phyloP scores from a whole-genome alignment of 768 basidiomycete species.

The Boletus rubroflammeus region DNA sequence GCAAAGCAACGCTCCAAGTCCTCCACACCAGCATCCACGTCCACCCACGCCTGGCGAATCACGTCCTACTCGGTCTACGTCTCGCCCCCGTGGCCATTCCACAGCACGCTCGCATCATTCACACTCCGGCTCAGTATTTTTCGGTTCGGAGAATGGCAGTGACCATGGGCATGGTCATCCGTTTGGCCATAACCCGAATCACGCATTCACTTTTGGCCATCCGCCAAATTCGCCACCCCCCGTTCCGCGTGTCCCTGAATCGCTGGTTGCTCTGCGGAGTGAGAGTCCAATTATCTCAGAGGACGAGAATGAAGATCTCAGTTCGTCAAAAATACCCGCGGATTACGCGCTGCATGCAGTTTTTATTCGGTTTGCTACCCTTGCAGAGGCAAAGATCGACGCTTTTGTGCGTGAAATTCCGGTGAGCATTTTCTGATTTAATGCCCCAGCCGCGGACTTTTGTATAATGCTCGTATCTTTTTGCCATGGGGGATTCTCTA shows the following conservation, averaged over 20 bases:
- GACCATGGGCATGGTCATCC: constrained; percentile 52
- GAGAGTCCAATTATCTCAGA: constrained; percentile 54
- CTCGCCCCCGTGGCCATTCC: constrained; percentile 55
- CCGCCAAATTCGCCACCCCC: constrained; percentile 63
- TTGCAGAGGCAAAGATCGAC: constrained; percentile 79
- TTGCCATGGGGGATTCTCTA: background rate
- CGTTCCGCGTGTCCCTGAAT: constrained; percentile 72
- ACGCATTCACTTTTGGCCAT: constrained; percentile 24
- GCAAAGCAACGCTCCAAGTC: constrained; percentile 43
- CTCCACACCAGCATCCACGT: constrained; percentile 46
- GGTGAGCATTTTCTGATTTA: constrained; percentile 42
- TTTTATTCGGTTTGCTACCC: constrained; percentile 80
- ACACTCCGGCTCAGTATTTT: constrained; percentile 69
- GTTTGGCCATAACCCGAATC: constrained; percentile 27
- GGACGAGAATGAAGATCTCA: constrained; percentile 58
- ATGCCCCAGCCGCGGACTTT: too few species aligned
- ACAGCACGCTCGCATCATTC: constrained; percentile 74
- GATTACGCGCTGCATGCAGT: constrained; percentile 88
- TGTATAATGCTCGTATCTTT: background rate
- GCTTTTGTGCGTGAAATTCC: constrained; percentile 63
- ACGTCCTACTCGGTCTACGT: constrained; percentile 29
- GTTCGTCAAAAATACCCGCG: constrained; percentile 77
- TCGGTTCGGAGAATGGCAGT: constrained; percentile 67
- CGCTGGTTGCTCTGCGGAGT: constrained; percentile 46
- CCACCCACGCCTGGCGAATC: constrained; percentile 57